Percentiles rank a stretch among this genome's conserved stretches.
Evolutionary conservation across 306 rosid genomes (phyloP).

Genomic region (Cercis canadensis): DNA sequence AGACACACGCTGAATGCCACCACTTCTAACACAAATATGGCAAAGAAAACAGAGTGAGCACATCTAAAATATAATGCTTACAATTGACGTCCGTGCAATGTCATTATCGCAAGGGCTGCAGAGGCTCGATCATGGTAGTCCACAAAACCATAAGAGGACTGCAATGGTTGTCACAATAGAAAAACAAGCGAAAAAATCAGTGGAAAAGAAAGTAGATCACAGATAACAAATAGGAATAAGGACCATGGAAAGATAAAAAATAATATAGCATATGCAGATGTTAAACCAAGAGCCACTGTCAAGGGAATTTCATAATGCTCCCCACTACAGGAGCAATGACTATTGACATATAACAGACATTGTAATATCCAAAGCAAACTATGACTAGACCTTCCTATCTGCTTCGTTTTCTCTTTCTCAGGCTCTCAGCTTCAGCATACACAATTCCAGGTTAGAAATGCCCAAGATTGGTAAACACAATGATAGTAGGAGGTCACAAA

Average conservation of each 20-base stretch:
- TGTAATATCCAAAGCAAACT: conserved; percentile 35
- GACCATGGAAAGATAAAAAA: conserved; percentile 1
- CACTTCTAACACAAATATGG: conserved; percentile 26
- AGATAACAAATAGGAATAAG: neutral
- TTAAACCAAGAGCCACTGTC: conserved; percentile 23
- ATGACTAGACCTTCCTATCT: conserved; percentile 27
- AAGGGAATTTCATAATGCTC: conserved; percentile 6
- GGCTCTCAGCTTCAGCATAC: conserved; percentile 40
- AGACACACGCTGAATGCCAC: conserved; percentile 13
- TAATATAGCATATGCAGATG: conserved; percentile 10
- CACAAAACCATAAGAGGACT: conserved; percentile 73
- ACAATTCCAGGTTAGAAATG: conserved; percentile 36
- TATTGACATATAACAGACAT: conserved; percentile 27
- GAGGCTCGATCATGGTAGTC: conserved; percentile 64
- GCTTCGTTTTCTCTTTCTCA: conserved; percentile 39
- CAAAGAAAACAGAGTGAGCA: conserved; percentile 30
- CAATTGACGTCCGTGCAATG: conserved; percentile 66
- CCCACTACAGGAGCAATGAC: conserved; percentile 35
- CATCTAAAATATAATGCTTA: conserved; percentile 42
- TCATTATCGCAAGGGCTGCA: conserved; percentile 71
- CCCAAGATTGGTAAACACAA: conserved; percentile 31
- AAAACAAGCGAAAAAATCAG: conserved; percentile 13
- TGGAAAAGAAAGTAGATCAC: conserved; percentile 27
- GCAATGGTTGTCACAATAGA: conserved; percentile 32
- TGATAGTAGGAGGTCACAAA: conserved; percentile 30